These are phyloP conservation scores for Talaromyces sp. DNA, from an alignment of 2,329 filamentous ascomycete species.

Conservation along the genomic window DNA sequence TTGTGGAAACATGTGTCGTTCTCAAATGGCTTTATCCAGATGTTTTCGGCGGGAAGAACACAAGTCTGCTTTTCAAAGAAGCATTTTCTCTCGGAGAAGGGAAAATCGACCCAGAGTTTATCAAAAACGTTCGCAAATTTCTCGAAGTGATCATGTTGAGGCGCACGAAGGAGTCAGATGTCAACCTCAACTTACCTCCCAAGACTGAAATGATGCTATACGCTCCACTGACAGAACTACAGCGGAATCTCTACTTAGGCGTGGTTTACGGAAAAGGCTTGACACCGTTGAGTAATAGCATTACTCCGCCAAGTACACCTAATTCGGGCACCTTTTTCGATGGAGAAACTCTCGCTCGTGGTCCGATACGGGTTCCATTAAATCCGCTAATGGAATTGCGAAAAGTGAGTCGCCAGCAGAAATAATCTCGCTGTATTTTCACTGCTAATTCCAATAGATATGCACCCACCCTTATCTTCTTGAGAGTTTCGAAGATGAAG, in stretches of 20 bases:
- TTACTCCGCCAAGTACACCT: background rate
- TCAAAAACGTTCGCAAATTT: conserved; percentile 49
- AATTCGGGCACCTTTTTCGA: background rate
- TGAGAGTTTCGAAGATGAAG: conserved; percentile 39
- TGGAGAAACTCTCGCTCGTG: background rate
- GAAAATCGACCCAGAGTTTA: conserved; percentile 48
- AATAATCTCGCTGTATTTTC: background rate
- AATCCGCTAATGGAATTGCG: conserved; percentile 54
- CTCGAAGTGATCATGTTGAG: conserved; percentile 57
- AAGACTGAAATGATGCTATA: conserved; percentile 56
- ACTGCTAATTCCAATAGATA: conserved; percentile 22
- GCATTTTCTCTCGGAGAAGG: conserved; percentile 55
- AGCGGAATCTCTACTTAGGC: conserved; percentile 54
- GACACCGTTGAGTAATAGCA: background rate
- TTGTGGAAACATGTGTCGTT: conserved; percentile 54
- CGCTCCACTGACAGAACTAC: conserved; percentile 54
- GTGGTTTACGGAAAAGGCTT: conserved; percentile 45
- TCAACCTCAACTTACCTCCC: conserved; percentile 51
- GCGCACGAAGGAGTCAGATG: conserved; percentile 52
- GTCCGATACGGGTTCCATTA: conserved; percentile 10
- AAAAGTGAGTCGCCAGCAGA: conserved; percentile 27
- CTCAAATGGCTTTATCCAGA: conserved; percentile 55
- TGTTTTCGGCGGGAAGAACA: conserved; percentile 48
- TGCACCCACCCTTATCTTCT: conserved; percentile 53
- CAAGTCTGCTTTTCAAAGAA: conserved; percentile 47